A percentile compares a stretch with the other conserved stretches of the same genome.
phyloP scores from a whole-genome alignment of 2,329 filamentous ascomycete species.

The Ustulina deusta region DNA sequence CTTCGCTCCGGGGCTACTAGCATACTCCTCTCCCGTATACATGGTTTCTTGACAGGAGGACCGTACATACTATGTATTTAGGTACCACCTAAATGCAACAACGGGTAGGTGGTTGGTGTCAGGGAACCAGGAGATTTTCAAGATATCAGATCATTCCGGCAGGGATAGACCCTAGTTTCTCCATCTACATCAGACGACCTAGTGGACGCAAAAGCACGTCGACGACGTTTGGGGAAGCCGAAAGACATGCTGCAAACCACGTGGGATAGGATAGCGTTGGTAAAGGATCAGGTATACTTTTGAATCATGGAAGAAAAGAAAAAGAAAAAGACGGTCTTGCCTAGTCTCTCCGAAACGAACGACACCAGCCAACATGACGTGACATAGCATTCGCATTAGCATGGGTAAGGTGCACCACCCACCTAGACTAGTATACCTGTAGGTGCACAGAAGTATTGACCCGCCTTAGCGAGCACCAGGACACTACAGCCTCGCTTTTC shows the following conservation, averaged over 20 bases:
- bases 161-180: slow-evolving; percentile 18
- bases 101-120: neutral
- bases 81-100: neutral
- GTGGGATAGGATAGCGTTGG: slow-evolving; percentile 27
- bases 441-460: too few species aligned
- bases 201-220: slow-evolving; percentile 2
- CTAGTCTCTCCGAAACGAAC: neutral
- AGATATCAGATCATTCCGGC: slow-evolving; percentile 12
- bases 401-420: slow-evolving; percentile 10
- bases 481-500: slow-evolving; percentile 29
- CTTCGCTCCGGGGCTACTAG: neutral
- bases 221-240: neutral
- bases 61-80: slow-evolving; percentile 1
- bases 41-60: slow-evolving; percentile 4
- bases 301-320: too few species aligned
- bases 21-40: neutral
- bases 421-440: too few species aligned
- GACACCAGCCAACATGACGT: neutral
- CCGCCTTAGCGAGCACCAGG: neutral
- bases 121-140: neutral
- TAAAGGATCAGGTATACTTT: too few species aligned
- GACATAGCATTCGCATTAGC: slow-evolving; percentile 7
- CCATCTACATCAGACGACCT: slow-evolving; percentile 2
- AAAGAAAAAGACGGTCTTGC: neutral
- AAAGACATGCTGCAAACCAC: slow-evolving; percentile 28